Conservation (phyloP, 2,329 filamentous ascomycete species). For the Xylaria arbuscula region DNA sequence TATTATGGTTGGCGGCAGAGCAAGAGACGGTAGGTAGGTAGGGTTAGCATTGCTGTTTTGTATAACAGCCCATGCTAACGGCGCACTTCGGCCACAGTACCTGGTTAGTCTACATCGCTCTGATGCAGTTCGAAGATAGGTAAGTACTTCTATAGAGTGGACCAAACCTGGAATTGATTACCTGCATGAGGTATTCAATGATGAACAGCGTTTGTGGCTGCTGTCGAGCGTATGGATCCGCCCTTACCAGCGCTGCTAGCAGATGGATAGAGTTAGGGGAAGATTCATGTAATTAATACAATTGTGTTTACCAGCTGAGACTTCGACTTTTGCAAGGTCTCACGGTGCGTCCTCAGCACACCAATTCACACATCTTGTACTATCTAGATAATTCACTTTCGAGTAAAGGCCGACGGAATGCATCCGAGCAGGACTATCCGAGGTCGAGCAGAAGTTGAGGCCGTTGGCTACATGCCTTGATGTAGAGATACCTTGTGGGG, state of each 20-base stretch:
- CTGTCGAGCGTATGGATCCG: too few species aligned
- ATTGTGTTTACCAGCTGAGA: not conserved
- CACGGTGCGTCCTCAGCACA: not conserved
- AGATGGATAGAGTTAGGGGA: too few species aligned
- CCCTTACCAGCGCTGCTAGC: too few species aligned
- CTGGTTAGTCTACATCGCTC: too few species aligned
- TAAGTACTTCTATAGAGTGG: too few species aligned
- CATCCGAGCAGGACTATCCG: not conserved
- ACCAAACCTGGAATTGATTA: too few species aligned
- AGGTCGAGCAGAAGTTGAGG: not conserved
- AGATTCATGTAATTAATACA: not conserved
- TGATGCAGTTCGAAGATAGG: too few species aligned
- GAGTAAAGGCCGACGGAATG: not conserved
- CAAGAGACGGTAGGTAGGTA: not conserved
- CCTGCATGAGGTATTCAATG: too few species aligned
- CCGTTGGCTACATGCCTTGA: not conserved
- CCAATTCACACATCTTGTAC: not conserved
- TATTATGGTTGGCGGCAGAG: not conserved
- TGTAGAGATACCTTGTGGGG: constrained; percentile 23
- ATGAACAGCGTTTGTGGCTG: too few species aligned
- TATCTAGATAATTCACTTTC: not conserved
- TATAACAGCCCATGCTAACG: not conserved
- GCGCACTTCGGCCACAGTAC: too few species aligned
- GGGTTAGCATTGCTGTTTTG: not conserved
- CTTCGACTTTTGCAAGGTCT: not conserved